phyloP scores from a whole-genome alignment of 2,329 filamentous ascomycete species.

The Penicillium sp. region DNA sequence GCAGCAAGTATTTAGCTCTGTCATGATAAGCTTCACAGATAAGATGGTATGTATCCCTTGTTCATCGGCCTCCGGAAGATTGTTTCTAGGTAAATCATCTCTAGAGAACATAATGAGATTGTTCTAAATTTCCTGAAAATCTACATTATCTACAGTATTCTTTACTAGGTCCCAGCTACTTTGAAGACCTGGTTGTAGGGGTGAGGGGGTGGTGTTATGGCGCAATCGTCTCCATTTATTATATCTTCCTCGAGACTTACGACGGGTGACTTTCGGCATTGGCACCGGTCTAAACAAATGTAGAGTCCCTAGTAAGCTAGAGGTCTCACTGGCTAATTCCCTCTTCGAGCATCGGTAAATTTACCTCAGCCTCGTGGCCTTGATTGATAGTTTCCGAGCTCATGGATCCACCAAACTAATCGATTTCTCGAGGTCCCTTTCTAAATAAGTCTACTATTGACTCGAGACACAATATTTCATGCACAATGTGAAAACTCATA shows the following conservation, averaged over 20 bases:
- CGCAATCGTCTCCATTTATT: conserved; percentile 2
- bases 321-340: neutral
- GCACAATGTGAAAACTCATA: no score
- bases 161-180: neutral
- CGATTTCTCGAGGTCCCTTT: neutral
- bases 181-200: neutral
- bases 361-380: neutral
- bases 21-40: neutral
- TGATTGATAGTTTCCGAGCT: neutral
- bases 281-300: neutral
- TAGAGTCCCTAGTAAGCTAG: neutral
- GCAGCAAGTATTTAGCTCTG: neutral
- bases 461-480: no score
- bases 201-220: neutral
- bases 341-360: neutral
- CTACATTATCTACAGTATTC: neutral
- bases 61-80: neutral
- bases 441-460: neutral
- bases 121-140: neutral
- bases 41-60: neutral
- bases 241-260: conserved; percentile 1
- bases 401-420: neutral
- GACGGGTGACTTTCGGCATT: neutral
- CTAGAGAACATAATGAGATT: neutral
- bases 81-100: neutral